These are phyloP conservation scores for Papilionanthe hybrid DNA, from an alignment of 116 monocot species.

Conservation along the genomic window DNA sequence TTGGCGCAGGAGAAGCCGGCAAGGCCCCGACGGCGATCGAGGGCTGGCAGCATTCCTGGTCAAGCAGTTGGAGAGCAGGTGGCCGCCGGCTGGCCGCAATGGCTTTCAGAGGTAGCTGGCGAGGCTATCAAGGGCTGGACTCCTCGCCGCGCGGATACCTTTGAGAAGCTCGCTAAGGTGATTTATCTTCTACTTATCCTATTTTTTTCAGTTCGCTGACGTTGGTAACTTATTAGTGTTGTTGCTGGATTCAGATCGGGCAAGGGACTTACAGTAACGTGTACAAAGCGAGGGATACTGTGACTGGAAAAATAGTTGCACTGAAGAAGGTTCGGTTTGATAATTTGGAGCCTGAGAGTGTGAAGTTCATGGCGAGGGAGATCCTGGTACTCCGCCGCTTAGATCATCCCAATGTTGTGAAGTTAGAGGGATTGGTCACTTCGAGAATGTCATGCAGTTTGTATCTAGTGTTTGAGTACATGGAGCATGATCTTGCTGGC, in stretches of 20 bases:
- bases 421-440: slow-evolving; percentile 21
- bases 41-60: slow-evolving; percentile 1
- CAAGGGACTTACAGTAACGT: slow-evolving; percentile 59
- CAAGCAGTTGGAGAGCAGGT: slow-evolving; percentile 32
- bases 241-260: slow-evolving; percentile 25
- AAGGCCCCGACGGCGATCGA: not conserved
- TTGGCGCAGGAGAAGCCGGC: not conserved
- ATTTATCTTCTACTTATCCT: not conserved
- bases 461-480: slow-evolving; percentile 25
- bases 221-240: not conserved
- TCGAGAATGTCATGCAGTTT: slow-evolving; percentile 23
- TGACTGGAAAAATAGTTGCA: slow-evolving; percentile 32
- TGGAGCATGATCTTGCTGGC: slow-evolving; percentile 26
- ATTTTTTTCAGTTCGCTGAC: not conserved
- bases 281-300: slow-evolving; percentile 43
- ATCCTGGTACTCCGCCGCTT: slow-evolving; percentile 16
- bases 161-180: slow-evolving; percentile 57
- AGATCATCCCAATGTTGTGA: slow-evolving; percentile 24
- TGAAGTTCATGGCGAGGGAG: slow-evolving; percentile 21
- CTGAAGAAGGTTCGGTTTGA: slow-evolving; percentile 52
- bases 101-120: slow-evolving; percentile 49
- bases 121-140: slow-evolving; percentile 54
- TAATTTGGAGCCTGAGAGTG: slow-evolving; percentile 31
- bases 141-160: slow-evolving; percentile 44
- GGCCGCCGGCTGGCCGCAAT: slow-evolving; percentile 51